A percentile compares a stretch with the other conserved stretches of the same genome.
Evolutionary conservation across 257 asterid species (phyloP).

Genomic region (Ilex asprella): DNA sequence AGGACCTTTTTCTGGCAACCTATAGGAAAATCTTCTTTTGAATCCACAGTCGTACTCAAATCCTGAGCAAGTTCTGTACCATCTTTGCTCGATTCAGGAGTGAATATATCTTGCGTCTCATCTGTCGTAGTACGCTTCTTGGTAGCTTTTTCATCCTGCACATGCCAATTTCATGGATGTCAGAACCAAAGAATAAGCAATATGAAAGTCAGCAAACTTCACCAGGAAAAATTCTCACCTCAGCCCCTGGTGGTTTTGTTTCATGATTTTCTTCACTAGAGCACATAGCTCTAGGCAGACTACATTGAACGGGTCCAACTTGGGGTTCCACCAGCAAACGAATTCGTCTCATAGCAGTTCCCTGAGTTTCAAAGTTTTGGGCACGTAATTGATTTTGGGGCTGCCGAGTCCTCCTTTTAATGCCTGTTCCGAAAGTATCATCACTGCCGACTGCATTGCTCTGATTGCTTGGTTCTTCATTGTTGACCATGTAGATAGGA

Average conservation of each 20-base stretch:
- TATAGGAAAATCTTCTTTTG: slow-evolving; percentile 3
- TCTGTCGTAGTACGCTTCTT: slow-evolving; percentile 2
- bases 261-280: slow-evolving; percentile 13
- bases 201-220: neutral
- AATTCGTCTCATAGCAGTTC: slow-evolving; percentile 67
- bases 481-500: slow-evolving; percentile 14
- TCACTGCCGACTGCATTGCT: slow-evolving; percentile 18
- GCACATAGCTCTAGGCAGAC: slow-evolving; percentile 22
- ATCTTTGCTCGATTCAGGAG: slow-evolving; percentile 8
- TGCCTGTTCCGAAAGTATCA: slow-evolving; percentile 43
- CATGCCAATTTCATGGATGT: slow-evolving; percentile 5
- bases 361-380: slow-evolving; percentile 28
- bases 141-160: slow-evolving; percentile 45
- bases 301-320: slow-evolving; percentile 47
- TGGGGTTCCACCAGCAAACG: slow-evolving; percentile 46
- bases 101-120: slow-evolving; percentile 19
- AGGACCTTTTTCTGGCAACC: slow-evolving; percentile 11
- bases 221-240: slow-evolving; percentile 33
- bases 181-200: neutral
- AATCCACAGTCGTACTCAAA: slow-evolving; percentile 6
- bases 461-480: slow-evolving; percentile 14
- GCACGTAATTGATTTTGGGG: slow-evolving; percentile 12
- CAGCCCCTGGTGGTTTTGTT: slow-evolving; percentile 14
- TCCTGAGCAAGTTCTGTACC: slow-evolving; percentile 13
- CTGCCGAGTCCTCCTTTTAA: slow-evolving; percentile 40